Evolutionary conservation across 306 rosid species (phyloP), one percentile per base, ranked within the genome.

Genomic region (Prunus dulcis): DNA sequence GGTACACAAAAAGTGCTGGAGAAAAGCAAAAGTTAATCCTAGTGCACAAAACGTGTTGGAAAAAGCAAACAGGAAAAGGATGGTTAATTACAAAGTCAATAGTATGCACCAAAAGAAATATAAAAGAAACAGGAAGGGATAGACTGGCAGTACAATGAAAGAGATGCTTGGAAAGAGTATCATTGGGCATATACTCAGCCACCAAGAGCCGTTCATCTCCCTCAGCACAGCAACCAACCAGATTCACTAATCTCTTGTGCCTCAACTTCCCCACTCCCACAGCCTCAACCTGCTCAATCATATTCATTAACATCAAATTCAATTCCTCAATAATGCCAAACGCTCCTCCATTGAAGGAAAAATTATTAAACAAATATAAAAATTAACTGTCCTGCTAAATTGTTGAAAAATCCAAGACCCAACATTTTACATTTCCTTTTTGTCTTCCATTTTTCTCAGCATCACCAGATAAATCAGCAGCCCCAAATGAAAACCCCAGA

Each of bases 151-250:
- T 89, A 91, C 96, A 91, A 71, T 91, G 96, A 78, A 91, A 91
- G 67, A 91, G 92, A 80, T 91, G 96, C 84, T 91, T 91, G 76
- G 96, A 91, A 65, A 91, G 87, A 81, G 43, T 38, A 38, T 38
- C 43, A 80, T 89, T 89, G 30, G 93, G 89, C 93, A 68, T 38
- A 38, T 38, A 38, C 43, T 38, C 43, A 7, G 96, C 90, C 77
- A 91, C 91, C 90, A 91, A 91, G 76, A 91, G 93, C 77, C 93
- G 82, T 73, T 91, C 96, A 69, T 91, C 96, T 67, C 92, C 96
- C 70, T 89, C 93, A 55, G 93, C 91, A 69, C 93, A 91, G 79
- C 93, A 89, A 27, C 96, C 96, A 55, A 91, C 83, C 80, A 91
- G 88, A 81, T 91, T 91, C 84, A 91, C 96, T 83, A 89, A 58